A percentile compares a stretch with the other conserved stretches of the same genome.
phyloP scores from a whole-genome alignment of 208 protist species.

The Acanthamoeba castellanii region DNA sequence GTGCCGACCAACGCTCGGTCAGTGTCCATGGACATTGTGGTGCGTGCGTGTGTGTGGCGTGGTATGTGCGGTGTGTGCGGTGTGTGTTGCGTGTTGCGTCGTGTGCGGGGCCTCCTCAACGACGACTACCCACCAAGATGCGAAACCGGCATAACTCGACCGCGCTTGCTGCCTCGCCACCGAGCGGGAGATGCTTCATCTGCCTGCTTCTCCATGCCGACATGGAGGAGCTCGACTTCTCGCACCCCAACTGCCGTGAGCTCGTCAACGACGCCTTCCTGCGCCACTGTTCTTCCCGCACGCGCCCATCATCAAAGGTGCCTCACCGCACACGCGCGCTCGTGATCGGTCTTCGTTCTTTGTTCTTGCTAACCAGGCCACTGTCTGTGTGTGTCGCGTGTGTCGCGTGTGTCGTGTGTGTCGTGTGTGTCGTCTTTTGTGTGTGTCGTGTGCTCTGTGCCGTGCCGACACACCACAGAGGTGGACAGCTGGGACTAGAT shows the following conservation, averaged over 20 bases:
- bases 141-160: neutral
- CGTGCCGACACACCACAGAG: no score
- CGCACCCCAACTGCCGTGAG: neutral
- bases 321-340: neutral
- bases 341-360: neutral
- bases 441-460: neutral
- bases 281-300: slow-evolving; percentile 9
- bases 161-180: neutral
- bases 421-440: neutral
- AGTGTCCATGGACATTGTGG: no score
- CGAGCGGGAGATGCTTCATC: neutral
- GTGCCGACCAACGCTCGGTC: no score
- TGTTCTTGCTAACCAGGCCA: neutral
- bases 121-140: neutral
- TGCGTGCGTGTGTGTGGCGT: no score
- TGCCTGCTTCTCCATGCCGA: neutral
- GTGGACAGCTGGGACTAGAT: neutral
- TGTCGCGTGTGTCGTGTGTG: no score
- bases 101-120: neutral
- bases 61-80: no score
- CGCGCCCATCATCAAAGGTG: neutral
- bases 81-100: no score
- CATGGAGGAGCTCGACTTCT: slow-evolving; percentile 22
- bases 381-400: no score
- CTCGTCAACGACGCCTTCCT: slow-evolving; percentile 17